These are phyloP conservation scores for Scedosporium apiospermum DNA, from an alignment of 2,329 filamentous ascomycete species.

Conservation along the genomic window DNA sequence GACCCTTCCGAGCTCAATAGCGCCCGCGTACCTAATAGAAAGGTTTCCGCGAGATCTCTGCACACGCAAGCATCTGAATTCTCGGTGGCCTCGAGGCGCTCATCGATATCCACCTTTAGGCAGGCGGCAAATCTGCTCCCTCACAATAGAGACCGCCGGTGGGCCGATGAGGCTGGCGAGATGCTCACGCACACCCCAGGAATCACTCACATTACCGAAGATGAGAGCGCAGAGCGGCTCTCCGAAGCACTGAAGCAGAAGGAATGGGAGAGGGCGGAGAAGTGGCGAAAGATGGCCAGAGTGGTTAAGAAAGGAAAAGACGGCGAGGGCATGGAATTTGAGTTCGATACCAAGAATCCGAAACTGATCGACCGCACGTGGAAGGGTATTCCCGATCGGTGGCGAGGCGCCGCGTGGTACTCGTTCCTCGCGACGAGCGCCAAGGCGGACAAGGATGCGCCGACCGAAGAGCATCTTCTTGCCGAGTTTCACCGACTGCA, in stretches of 20 bases:
- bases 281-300: conserved; percentile 59
- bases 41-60: conserved; percentile 48
- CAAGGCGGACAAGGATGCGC: conserved; percentile 46
- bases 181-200: conserved; percentile 54
- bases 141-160: conserved; percentile 49
- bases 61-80: conserved; percentile 46
- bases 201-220: conserved; percentile 45
- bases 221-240: conserved; percentile 41
- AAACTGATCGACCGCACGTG: conserved; percentile 87
- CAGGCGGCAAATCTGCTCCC: conserved; percentile 50
- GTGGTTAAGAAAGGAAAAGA: conserved; percentile 39
- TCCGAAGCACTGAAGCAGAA: conserved; percentile 51
- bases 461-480: conserved; percentile 62
- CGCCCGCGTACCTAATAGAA: conserved; percentile 39
- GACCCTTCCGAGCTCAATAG: conserved; percentile 24
- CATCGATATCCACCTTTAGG: conserved; percentile 44
- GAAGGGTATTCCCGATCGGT: conserved; percentile 96
- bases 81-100: conserved; percentile 41
- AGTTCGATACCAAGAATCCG: conserved; percentile 74
- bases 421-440: conserved; percentile 79
- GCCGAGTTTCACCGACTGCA: conserved; percentile 65
- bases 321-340: conserved; percentile 53
- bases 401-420: conserved; percentile 90
- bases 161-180: conserved; percentile 57
- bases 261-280: conserved; percentile 53